A percentile compares a stretch with the other conserved stretches of the same genome.
phyloP scores from a whole-genome alignment of 306 rosid species.

The Prinsepia uniflora region DNA sequence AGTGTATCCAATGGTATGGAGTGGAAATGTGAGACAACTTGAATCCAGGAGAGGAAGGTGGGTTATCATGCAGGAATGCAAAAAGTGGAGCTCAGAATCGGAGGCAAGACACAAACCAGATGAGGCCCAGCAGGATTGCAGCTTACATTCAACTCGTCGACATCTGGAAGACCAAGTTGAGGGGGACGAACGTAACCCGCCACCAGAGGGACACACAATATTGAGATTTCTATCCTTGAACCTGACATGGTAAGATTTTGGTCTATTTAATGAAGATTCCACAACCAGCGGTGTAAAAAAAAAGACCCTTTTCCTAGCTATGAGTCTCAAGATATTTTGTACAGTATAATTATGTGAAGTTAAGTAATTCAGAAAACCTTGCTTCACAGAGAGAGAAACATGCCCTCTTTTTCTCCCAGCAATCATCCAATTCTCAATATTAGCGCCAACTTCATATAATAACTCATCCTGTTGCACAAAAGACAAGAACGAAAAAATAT shows the following conservation, averaged over 20 bases:
- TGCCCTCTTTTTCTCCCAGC: conserved; percentile 99
- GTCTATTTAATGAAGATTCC: conserved; percentile 17
- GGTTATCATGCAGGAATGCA: conserved; percentile 65
- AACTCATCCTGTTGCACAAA: conserved; percentile 63
- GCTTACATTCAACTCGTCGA: conserved; percentile 71
- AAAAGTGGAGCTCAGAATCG: conserved; percentile 84
- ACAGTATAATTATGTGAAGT: background rate
- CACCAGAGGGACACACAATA: conserved; percentile 82
- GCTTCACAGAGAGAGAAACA: conserved; percentile 59
- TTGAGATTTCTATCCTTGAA: conserved; percentile 75
- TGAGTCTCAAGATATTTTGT: background rate
- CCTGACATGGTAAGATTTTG: conserved; percentile 41
- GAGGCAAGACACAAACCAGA: conserved; percentile 91
- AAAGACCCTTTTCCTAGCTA: background rate
- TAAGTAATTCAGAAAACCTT: conserved; percentile 48
- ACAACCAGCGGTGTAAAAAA: background rate
- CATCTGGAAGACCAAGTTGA: conserved; percentile 72
- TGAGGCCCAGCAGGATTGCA: conserved; percentile 96
- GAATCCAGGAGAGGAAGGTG: conserved; percentile 5
- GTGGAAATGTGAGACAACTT: conserved; percentile 14
- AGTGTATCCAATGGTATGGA: conserved; percentile 17
- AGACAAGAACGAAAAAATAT: conserved; percentile 11
- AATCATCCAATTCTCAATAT: conserved; percentile 89
- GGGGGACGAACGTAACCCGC: conserved; percentile 97
- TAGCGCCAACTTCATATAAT: conserved; percentile 78